Evolutionary conservation across 2,329 filamentous ascomycete genomes (phyloP), one percentile per base, ranked within the genome.

Genomic region (Xylaria sp.): DNA sequence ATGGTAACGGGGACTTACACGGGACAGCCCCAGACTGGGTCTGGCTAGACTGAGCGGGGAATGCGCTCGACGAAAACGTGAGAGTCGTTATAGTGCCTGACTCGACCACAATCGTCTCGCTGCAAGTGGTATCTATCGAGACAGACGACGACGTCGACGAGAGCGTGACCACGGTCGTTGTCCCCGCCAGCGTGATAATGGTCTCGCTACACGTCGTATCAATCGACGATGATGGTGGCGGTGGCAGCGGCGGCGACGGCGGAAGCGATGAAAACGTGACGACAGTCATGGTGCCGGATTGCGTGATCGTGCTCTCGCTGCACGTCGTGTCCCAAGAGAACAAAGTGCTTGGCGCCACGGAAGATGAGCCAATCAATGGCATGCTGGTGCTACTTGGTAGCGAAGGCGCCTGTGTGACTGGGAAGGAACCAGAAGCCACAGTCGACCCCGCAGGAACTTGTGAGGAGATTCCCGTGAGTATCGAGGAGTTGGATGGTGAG

Each of bases 131-230:
- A 29, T 63, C 61, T 5, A 55, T 63, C 33, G 65, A 63, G 2
- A 36, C 31, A 5, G 60, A 20, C 6, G 60, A 9, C 13, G n/a
- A 15, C 17, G 42, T 29, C 13, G 63, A 60, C 13, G 66, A 57
- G 10, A 65, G 50, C 6, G 69, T 68, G 17, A 71, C 25, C 15
- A 69, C 61, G 1, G 65, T 68, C 29, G 53, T 69, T 10, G 65
- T 68, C 13, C 59, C 67, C 36, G 71, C 63, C 27, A 64, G 39
- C 36, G 66, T 70, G 39, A 71, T 58, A 25, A 66, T 72, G 17
- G 67, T 70, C 63, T 72, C 69, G 47, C 54, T 69, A 38, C 68
- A 70, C 2, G 69, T 71, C 33, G 69, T 71, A 29, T 70, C 66
- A 45, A 69, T 61, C 20, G 67, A 50, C 2, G 49, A 33, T 11